Evolutionary conservation across 345 rosid species (phyloP).

Genomic region (Populus euphratica): DNA sequence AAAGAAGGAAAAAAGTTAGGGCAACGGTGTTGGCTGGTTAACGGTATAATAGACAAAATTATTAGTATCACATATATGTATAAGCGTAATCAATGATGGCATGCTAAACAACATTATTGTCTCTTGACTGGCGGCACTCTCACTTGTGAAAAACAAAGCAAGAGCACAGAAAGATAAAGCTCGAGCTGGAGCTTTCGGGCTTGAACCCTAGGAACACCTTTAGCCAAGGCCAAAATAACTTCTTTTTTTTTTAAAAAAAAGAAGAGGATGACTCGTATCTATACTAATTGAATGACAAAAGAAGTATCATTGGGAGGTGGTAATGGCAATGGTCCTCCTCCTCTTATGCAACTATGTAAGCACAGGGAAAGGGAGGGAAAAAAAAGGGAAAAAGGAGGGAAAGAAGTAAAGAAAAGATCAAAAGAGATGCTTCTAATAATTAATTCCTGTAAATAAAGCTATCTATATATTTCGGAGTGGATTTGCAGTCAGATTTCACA

Average conservation of each 20-base stretch:
- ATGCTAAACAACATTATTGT: conserved; percentile 17
- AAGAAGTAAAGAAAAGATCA: background rate
- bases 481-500: no score
- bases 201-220: conserved; percentile 19
- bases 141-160: background rate
- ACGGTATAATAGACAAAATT: no score
- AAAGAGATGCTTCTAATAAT: background rate
- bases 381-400: background rate
- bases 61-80: background rate
- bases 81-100: background rate
- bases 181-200: conserved; percentile 1
- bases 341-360: conserved; percentile 11
- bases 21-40: no score
- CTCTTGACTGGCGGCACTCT: conserved; percentile 14
- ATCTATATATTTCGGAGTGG: no score
- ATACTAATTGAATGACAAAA: conserved; percentile 8
- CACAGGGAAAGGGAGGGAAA: background rate
- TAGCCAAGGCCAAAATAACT: conserved; percentile 20
- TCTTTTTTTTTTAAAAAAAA: background rate
- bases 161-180: background rate
- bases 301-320: conserved; percentile 19
- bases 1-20: no score
- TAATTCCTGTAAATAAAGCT: background rate
- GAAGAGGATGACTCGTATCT: conserved; percentile 17
- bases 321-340: conserved; percentile 8